Percentiles rank a stretch among this genome's conserved stretches.
Evolutionary conservation across 768 basidiomycete genomes (phyloP).

Genomic region (Mycena pura): DNA sequence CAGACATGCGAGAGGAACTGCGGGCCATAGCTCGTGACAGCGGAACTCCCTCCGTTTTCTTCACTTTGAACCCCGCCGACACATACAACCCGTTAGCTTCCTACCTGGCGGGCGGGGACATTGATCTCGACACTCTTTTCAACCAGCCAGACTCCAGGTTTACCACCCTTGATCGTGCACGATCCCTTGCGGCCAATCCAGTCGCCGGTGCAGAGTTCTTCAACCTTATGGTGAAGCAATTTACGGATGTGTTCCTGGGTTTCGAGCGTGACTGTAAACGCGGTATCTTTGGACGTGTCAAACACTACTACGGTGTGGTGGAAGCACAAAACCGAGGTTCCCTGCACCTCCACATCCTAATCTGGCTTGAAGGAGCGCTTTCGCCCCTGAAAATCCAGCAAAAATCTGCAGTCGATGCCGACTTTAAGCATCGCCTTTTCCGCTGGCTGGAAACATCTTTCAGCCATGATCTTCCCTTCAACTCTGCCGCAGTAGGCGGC

Average conservation of each 20-base stretch:
- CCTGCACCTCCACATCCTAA: conserved; percentile 34
- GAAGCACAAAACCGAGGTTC: conserved; percentile 36
- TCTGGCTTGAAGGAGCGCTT: conserved; percentile 29
- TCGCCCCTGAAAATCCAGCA: background rate
- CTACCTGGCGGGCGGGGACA: conserved; percentile 13
- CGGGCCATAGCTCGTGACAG: background rate
- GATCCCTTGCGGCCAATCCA: no score
- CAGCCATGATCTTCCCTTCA: background rate
- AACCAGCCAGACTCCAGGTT: background rate
- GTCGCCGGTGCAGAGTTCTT: no score
- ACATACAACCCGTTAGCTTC: no score
- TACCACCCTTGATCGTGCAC: no score
- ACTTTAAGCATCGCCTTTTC: background rate
- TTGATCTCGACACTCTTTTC: conserved; percentile 12
- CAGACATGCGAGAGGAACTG: conserved; percentile 16
- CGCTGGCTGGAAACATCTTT: background rate
- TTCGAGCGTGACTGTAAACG: no score
- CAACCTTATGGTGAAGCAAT: no score
- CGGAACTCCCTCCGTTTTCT: conserved; percentile 16
- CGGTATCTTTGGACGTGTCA: no score
- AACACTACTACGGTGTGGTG: no score
- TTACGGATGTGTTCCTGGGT: no score
- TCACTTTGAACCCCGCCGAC: no score
- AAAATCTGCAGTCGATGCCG: background rate
- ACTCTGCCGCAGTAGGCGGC: background rate